Conservation (phyloP, 768 basidiomycete genomes). For the Mycena indigotica region DNA sequence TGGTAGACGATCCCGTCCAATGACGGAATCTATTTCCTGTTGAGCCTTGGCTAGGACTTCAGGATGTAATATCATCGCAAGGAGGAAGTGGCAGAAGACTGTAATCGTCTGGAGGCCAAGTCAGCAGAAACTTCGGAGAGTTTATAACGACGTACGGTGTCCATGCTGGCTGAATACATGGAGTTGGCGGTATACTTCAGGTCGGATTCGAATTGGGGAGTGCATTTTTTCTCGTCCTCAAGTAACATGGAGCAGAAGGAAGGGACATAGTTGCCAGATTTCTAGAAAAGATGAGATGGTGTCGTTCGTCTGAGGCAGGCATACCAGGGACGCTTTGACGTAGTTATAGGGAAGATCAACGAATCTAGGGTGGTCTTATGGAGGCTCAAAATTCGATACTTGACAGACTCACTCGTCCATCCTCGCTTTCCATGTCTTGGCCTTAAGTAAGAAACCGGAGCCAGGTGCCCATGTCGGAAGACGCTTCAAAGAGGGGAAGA, state of each 20-base stretch:
- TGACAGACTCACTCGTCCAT: conserved; percentile 46
- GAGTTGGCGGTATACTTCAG: conserved; percentile 84
- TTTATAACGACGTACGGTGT: conserved; percentile 53
- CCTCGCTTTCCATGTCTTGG: conserved; percentile 60
- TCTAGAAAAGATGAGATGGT: conserved; percentile 30
- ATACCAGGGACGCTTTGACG: conserved; percentile 60
- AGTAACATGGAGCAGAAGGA: conserved; percentile 58
- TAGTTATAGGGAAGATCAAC: conserved; percentile 64
- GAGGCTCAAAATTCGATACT: background rate
- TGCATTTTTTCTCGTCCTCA: conserved; percentile 45
- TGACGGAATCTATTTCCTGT: conserved; percentile 63
- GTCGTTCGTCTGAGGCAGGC: conserved; percentile 9
- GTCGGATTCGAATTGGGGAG: conserved; percentile 60
- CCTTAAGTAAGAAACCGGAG: conserved; percentile 64
- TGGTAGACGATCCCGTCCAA: conserved; percentile 60
- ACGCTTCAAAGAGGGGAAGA: conserved; percentile 51
- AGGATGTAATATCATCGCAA: conserved; percentile 68
- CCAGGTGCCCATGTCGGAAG: conserved; percentile 72
- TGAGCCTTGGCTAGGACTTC: conserved; percentile 60
- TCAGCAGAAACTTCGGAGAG: background rate
- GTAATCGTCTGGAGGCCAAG: conserved; percentile 52
- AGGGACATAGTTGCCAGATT: conserved; percentile 40
- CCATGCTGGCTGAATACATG: conserved; percentile 70
- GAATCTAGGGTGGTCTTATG: conserved; percentile 31
- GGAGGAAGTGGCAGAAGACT: conserved; percentile 58